Evolutionary conservation across 148 eudicot genomes (phyloP).

Genomic region (Beta vulgaris): DNA sequence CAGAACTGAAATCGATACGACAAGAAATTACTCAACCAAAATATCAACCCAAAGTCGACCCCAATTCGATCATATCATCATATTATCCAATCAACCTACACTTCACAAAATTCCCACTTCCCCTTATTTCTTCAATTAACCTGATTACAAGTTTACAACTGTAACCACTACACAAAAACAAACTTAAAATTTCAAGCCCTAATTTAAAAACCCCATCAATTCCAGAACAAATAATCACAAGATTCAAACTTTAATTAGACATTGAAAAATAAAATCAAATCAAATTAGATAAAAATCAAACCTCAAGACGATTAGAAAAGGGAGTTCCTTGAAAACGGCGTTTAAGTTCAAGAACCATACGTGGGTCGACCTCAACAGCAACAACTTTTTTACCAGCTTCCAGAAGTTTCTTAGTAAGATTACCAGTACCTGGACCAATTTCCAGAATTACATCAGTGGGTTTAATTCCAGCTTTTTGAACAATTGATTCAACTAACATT

Average conservation of each 20-base stretch:
- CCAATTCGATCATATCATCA: no score
- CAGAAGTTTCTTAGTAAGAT: constrained; percentile 83
- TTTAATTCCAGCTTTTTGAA: constrained; percentile 70
- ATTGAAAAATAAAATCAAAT: background rate
- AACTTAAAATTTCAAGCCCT: no score
- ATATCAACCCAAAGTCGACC: no score
- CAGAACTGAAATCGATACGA: no score
- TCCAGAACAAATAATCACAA: background rate
- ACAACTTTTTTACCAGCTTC: constrained; percentile 68
- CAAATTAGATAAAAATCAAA: background rate
- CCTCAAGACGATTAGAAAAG: constrained; percentile 49
- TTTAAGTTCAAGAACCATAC: constrained; percentile 83
- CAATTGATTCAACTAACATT: constrained; percentile 58
- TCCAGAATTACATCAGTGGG: constrained; percentile 76
- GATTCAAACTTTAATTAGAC: background rate
- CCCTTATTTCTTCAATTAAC: background rate
- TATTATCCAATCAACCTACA: no score
- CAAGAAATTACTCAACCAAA: no score
- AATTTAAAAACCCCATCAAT: background rate
- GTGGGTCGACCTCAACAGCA: constrained; percentile 77
- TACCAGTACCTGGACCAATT: constrained; percentile 88
- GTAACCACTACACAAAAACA: no score
- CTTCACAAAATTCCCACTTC: background rate
- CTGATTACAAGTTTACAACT: background rate
- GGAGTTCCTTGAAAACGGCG: constrained; percentile 80